These are phyloP conservation scores for Cymodocea nodosa DNA, from an alignment of 116 monocot species.

Conservation along the genomic window DNA sequence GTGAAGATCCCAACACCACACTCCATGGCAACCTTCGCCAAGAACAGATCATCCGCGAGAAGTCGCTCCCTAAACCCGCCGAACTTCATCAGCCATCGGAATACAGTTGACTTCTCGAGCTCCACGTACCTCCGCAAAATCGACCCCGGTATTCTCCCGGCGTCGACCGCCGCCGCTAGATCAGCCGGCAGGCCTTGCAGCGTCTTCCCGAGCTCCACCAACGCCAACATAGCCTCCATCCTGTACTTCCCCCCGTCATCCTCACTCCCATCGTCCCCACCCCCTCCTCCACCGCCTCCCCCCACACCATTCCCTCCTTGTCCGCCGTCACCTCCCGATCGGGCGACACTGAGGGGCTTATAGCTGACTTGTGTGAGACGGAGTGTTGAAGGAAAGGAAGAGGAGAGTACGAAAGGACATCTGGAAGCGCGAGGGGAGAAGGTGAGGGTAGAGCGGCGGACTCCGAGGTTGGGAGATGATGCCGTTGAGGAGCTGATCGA, in stretches of 20 bases:
- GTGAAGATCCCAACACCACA: slow-evolving; percentile 52
- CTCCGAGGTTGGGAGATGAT: too few species aligned
- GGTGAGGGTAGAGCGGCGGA: too few species aligned
- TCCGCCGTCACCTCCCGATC: slow-evolving; percentile 6
- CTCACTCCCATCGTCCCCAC: slow-evolving; percentile 4
- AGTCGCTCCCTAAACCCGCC: slow-evolving; percentile 76
- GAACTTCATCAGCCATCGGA: slow-evolving; percentile 77
- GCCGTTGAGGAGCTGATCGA: too few species aligned
- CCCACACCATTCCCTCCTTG: not conserved
- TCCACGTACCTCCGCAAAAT: slow-evolving; percentile 51
- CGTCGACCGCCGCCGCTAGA: slow-evolving; percentile 49
- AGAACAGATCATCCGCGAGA: slow-evolving; percentile 72
- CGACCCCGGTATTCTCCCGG: slow-evolving; percentile 41
- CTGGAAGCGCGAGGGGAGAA: too few species aligned
- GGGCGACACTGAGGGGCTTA: not conserved
- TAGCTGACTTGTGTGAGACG: not conserved
- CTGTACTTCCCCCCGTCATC: slow-evolving; percentile 24
- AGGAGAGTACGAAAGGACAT: not conserved
- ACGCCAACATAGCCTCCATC: slow-evolving; percentile 41
- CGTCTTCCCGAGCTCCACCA: slow-evolving; percentile 36
- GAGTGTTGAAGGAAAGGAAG: not conserved
- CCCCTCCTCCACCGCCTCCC: slow-evolving; percentile 11
- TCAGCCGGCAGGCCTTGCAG: slow-evolving; percentile 54
- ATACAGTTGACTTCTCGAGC: slow-evolving; percentile 44
- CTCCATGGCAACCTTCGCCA: slow-evolving; percentile 83